Conservation (phyloP, 1,284 basidiomycete genomes). For the Heterobasidion parviporum region DNA sequence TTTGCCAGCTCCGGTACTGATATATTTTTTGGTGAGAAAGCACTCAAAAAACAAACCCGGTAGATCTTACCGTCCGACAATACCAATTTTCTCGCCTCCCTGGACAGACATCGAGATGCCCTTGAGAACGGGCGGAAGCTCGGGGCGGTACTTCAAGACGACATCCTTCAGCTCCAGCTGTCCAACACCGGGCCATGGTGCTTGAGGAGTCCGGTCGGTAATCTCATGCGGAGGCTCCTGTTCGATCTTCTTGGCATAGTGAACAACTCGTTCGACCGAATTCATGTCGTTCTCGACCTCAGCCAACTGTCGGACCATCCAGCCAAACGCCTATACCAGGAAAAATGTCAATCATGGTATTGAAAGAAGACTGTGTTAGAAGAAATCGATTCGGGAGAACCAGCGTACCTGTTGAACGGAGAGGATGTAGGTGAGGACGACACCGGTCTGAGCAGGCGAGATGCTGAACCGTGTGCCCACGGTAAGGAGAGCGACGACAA, state of each 20-base stretch:
- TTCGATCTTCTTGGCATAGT: slow-evolving; percentile 71
- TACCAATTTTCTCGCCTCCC: slow-evolving; percentile 85
- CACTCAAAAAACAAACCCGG: neutral
- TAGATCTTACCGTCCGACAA: slow-evolving; percentile 54
- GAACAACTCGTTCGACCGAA: slow-evolving; percentile 76
- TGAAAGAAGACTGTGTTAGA: no score
- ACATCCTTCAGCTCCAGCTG: slow-evolving; percentile 55
- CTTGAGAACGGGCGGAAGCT: slow-evolving; percentile 61
- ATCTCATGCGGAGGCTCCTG: slow-evolving; percentile 75
- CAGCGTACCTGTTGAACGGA: slow-evolving; percentile 48
- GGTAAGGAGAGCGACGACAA: slow-evolving; percentile 74
- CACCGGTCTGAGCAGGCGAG: slow-evolving; percentile 71
- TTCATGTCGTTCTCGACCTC: slow-evolving; percentile 93
- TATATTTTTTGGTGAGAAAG: neutral
- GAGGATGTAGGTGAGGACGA: slow-evolving; percentile 72
- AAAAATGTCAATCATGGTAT: no score
- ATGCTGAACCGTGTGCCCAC: slow-evolving; percentile 69
- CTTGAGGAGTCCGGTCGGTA: slow-evolving; percentile 44
- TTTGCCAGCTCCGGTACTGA: slow-evolving; percentile 71
- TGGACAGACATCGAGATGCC: slow-evolving; percentile 55
- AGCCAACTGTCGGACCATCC: slow-evolving; percentile 77
- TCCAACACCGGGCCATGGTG: slow-evolving; percentile 64
- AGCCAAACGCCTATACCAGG: slow-evolving; percentile 53
- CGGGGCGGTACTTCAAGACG: slow-evolving; percentile 65
- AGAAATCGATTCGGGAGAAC: neutral